These are phyloP conservation scores for Tolypocladium tundrense DNA, from an alignment of 2,329 filamentous ascomycete species.

Conservation along the genomic window DNA sequence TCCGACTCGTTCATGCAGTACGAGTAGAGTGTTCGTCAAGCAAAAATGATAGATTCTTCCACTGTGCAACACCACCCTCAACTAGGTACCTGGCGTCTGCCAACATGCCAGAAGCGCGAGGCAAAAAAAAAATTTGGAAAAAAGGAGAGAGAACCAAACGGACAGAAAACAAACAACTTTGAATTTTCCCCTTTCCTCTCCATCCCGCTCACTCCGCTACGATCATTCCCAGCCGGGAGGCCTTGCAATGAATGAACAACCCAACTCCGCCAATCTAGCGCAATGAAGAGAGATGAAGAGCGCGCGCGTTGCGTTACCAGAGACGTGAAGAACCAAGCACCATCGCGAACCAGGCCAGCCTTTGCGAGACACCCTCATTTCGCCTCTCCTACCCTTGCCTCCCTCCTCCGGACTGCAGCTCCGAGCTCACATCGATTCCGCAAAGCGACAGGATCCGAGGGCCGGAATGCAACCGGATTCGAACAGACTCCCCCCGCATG, in stretches of 20 bases:
- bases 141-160: not conserved
- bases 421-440: not conserved
- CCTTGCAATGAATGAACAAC: conserved; percentile 10
- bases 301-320: not conserved
- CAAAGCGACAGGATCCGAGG: not conserved
- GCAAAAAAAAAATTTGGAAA: not conserved
- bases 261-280: conserved; percentile 16
- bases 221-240: conserved; percentile 10
- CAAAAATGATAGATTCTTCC: not conserved
- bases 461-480: not conserved
- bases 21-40: not conserved
- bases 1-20: not conserved
- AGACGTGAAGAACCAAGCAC: conserved; percentile 6
- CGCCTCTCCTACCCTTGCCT: not conserved
- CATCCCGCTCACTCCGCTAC: conserved; percentile 11
- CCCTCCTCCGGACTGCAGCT: not conserved
- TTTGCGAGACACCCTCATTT: not conserved
- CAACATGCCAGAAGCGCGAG: not conserved
- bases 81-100: not conserved
- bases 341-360: conserved; percentile 7
- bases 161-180: not conserved
- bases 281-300: conserved; percentile 12
- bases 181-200: conserved; percentile 2
- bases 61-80: not conserved
- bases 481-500: not conserved